Evolutionary conservation across 2,329 filamentous ascomycete genomes (phyloP).

Genomic region (Sporothrix protearum): DNA sequence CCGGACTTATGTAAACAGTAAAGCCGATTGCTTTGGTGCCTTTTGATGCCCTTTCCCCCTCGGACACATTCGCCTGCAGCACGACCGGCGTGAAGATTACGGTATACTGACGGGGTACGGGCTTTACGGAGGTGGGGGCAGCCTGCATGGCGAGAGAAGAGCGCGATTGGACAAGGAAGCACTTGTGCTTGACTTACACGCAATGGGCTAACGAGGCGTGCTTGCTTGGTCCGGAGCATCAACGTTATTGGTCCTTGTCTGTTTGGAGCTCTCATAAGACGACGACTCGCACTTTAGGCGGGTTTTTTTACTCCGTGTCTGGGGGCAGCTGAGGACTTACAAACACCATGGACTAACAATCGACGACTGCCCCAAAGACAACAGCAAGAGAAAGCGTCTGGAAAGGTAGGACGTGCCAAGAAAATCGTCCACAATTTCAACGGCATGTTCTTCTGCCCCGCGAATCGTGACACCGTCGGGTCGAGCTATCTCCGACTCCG

Average conservation of each 20-base stretch:
- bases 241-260: background rate
- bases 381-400: background rate
- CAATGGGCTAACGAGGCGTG: background rate
- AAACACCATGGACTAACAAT: background rate
- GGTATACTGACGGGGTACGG: slow-evolving; percentile 1
- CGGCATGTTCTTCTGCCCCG: background rate
- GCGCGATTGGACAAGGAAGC: background rate
- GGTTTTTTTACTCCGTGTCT: background rate
- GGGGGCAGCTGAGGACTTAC: background rate
- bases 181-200: background rate
- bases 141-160: too few species aligned
- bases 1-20: background rate
- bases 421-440: background rate
- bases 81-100: background rate
- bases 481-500: background rate
- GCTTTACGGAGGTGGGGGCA: background rate
- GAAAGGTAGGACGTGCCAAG: background rate
- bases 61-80: background rate
- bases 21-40: background rate
- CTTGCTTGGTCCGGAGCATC: background rate
- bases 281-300: background rate
- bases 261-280: background rate
- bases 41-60: background rate
- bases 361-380: too few species aligned
- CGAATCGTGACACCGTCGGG: background rate